Base-by-base conservation (phyloP, 257 asterid genomes). In the Nicotiana obtusifolia region DNA sequence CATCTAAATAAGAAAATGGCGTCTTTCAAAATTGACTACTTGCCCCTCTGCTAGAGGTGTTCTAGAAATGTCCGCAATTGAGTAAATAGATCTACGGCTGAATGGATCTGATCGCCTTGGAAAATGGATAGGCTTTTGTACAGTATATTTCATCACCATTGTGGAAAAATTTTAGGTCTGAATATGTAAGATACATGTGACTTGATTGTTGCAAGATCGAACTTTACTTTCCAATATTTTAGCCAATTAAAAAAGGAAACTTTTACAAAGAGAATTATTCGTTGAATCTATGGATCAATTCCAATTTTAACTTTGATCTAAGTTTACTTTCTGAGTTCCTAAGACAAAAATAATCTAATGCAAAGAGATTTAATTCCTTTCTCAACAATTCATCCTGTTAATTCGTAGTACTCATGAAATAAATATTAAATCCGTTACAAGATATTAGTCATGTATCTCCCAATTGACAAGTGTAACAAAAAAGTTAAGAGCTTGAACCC, bases 401-500 rank as follows among this genome's bases (percentile, higher is more conserved):
- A 24, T 30, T 47, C 47, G 57, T 22, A 73, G 61, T 7, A 22
- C 41, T 47, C 61, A 20, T 71, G 22, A 47, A 24, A 73, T 24
- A 47, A 73, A 73, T 73, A 73, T 44, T 7, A 24, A 73, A 73
- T 22, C 73, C 47, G 31, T 73, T 31, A 17, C 61, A 73, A 26
- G 61, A 49, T 73, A 24, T 24, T 22, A 71, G 35, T 44, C 78
- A 44, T 71, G 57, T 44, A 73, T 49, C 44, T 24, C 79, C 11
- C 41, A 10, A 7, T 49, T 47, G 26, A 47, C 61, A 73, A 47
- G 61, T 47, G 61, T 73, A 73, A 47, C 41, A 47, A 49, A 49
- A 59, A 24, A 24, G 26, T 73, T 49, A 47, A 73, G 61, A 73
- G 61, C 79, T 47, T 73, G 57, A 49, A 73, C 79, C 79, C 41